These are phyloP conservation scores for Stagonosporopsis tanaceti DNA, from an alignment of 2,329 filamentous ascomycete genomes.

Conservation along the genomic window DNA sequence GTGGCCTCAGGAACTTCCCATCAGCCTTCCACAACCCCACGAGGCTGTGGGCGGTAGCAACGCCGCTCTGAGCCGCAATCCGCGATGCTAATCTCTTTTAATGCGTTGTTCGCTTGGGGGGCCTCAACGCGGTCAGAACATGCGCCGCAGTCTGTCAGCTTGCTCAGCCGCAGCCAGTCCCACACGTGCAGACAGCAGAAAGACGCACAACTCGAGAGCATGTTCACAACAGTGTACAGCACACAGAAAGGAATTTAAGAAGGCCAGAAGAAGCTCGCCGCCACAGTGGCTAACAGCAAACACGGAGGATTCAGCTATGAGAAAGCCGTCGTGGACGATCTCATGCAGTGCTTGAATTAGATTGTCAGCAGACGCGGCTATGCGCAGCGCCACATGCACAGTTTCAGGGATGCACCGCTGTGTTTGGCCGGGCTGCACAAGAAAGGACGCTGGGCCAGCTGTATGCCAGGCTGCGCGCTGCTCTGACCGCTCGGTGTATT, in stretches of 20 bases:
- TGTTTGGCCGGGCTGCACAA: slow-evolving; percentile 19
- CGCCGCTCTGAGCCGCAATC: slow-evolving; percentile 1
- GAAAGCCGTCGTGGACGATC: slow-evolving; percentile 11
- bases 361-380: slow-evolving; percentile 18
- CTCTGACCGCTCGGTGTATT: slow-evolving; percentile 6
- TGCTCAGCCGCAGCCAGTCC: slow-evolving; percentile 12
- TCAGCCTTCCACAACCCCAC: slow-evolving; percentile 10
- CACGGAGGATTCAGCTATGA: slow-evolving; percentile 3
- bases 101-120: slow-evolving; percentile 13
- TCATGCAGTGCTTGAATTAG: slow-evolving; percentile 22
- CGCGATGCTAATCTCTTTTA: slow-evolving; percentile 2
- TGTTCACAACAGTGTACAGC: neutral
- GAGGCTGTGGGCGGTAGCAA: slow-evolving; percentile 9
- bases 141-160: slow-evolving; percentile 9
- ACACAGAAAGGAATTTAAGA: neutral
- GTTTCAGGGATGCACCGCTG: slow-evolving; percentile 19
- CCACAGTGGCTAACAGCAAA: slow-evolving; percentile 1
- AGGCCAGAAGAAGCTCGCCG: neutral
- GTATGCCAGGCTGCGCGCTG: slow-evolving; percentile 17
- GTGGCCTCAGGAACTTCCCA: neutral
- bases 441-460: slow-evolving; percentile 12
- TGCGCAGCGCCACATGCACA: slow-evolving; percentile 16
- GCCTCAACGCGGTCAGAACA: slow-evolving; percentile 7
- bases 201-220: neutral
- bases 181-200: neutral